These are phyloP conservation scores for Micractinium conductrix DNA, from an alignment of 139 green algal species.

Conservation along the genomic window DNA sequence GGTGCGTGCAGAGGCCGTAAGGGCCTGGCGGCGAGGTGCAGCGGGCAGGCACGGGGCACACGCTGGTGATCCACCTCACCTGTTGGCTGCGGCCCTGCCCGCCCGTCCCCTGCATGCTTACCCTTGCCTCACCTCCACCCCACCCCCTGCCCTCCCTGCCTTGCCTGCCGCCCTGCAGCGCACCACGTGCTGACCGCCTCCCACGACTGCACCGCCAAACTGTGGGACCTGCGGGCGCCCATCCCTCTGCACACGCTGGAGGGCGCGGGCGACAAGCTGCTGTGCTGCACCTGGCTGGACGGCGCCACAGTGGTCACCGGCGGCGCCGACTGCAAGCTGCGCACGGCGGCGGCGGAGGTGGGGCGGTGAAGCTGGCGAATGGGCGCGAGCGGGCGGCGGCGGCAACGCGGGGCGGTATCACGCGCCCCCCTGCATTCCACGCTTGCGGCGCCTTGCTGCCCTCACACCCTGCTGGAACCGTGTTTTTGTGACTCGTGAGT, in stretches of 20 bases:
- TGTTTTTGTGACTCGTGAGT: too few species aligned
- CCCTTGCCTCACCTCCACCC: not conserved
- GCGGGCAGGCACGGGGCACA: too few species aligned
- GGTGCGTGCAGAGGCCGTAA: too few species aligned
- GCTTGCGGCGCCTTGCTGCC: too few species aligned
- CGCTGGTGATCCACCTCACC: too few species aligned
- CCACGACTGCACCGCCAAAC: slow-evolving; percentile 62
- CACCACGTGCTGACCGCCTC: slow-evolving; percentile 74
- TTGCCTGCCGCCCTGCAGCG: not conserved
- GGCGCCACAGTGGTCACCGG: not conserved
- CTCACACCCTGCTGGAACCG: too few species aligned
- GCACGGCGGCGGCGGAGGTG: not conserved
- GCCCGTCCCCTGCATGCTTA: too few species aligned
- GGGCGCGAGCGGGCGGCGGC: not conserved
- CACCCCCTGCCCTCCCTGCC: not conserved
- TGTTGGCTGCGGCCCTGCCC: too few species aligned
- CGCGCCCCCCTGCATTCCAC: too few species aligned
- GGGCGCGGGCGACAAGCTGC: slow-evolving; percentile 52
- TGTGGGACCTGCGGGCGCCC: slow-evolving; percentile 69
- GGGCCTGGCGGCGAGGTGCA: too few species aligned
- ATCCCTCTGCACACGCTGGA: slow-evolving; percentile 69
- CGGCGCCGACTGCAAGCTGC: slow-evolving; percentile 39
- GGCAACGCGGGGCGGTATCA: not conserved
- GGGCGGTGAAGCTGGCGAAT: not conserved
- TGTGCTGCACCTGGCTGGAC: slow-evolving; percentile 30